These are phyloP conservation scores for Saksenaea vasiformis DNA, from an alignment of 371 early-diverging fungal species.

Conservation along the genomic window DNA sequence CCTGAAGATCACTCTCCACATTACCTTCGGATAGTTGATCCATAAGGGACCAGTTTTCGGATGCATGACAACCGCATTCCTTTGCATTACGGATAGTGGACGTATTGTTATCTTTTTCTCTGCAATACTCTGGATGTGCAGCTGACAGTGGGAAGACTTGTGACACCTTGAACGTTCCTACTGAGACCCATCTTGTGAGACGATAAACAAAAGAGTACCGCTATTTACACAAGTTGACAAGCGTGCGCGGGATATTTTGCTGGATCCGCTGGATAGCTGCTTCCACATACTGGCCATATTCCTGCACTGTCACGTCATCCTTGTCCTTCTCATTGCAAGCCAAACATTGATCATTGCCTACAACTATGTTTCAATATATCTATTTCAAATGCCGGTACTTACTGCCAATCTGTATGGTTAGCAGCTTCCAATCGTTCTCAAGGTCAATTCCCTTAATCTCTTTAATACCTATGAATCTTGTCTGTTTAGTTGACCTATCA, in stretches of 20 bases:
- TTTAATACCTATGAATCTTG: slow-evolving; percentile 21
- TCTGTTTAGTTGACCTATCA: not conserved
- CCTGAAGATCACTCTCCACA: not conserved
- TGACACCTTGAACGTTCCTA: slow-evolving; percentile 18
- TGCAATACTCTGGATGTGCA: slow-evolving; percentile 14
- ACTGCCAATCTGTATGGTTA: slow-evolving; percentile 46
- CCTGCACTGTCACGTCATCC: slow-evolving; percentile 14
- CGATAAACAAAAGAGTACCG: not conserved
- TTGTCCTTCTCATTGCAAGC: slow-evolving; percentile 10
- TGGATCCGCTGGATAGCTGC: slow-evolving; percentile 16
- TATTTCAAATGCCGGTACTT: too few species aligned
- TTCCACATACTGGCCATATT: slow-evolving; percentile 15
- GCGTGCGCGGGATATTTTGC: slow-evolving; percentile 10
- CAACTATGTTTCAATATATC: slow-evolving; percentile 9
- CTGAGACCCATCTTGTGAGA: not conserved
- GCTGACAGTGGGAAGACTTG: slow-evolving; percentile 9
- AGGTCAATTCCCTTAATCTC: slow-evolving; percentile 15
- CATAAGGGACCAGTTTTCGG: not conserved
- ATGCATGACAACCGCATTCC: slow-evolving; percentile 15
- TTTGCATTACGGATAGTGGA: slow-evolving; percentile 10
- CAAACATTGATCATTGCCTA: slow-evolving; percentile 24
- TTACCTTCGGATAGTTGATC: not conserved
- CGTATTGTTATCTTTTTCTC: not conserved
- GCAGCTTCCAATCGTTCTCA: slow-evolving; percentile 45
- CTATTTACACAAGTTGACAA: slow-evolving; percentile 17